Evolutionary conservation across 2,329 filamentous ascomycete species (phyloP).

Genomic region (Fusarium ramigenum): DNA sequence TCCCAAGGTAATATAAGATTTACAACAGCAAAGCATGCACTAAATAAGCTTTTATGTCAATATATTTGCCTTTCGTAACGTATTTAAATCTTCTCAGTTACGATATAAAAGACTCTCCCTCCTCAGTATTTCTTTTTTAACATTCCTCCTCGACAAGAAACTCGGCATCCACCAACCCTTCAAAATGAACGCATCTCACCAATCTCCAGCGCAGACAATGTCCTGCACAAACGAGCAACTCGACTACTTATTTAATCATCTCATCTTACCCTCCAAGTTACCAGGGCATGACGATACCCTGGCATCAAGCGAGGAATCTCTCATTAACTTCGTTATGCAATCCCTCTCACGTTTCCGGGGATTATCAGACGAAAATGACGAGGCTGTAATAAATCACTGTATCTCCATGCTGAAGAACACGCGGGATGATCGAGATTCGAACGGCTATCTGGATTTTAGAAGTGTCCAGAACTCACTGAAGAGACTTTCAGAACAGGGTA

Average conservation of each 20-base stretch:
- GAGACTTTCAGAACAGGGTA: not conserved
- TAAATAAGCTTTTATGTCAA: accelerated
- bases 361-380: not conserved
- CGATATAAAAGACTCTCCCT: too few species aligned
- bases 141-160: not conserved
- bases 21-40: accelerated
- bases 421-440: not conserved
- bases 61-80: not conserved
- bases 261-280: not conserved
- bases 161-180: not conserved
- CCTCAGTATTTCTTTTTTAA: too few species aligned
- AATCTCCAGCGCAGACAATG: not conserved
- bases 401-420: not conserved
- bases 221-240: not conserved
- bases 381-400: accelerated
- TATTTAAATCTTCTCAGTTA: accelerated
- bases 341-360: not conserved
- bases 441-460: not conserved
- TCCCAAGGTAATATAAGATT: accelerated
- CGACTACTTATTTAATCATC: not conserved
- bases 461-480: not conserved
- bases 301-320: not conserved
- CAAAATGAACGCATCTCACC: not conserved
- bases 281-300: not conserved
- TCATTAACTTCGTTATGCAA: not conserved